Conservation (phyloP, 768 basidiomycete species). For the Phaeolepiota aurea region DNA sequence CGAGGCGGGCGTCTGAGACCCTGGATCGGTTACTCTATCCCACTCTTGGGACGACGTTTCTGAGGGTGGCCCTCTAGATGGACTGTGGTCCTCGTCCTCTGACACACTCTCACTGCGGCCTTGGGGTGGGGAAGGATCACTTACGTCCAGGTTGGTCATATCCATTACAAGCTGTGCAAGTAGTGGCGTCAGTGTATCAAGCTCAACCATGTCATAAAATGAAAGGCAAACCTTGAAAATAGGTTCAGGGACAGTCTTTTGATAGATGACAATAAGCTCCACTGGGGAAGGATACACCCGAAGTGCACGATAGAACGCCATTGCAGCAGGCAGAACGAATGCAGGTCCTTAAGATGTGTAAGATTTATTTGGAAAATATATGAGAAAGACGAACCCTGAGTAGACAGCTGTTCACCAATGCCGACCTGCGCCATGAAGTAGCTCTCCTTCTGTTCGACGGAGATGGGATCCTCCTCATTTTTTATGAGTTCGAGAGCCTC, state of each 20-base stretch:
- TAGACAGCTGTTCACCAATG: slow-evolving; percentile 77
- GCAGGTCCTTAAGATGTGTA: slow-evolving; percentile 49
- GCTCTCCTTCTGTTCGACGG: slow-evolving; percentile 72
- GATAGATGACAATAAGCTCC: slow-evolving; percentile 91
- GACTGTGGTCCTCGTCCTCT: slow-evolving; percentile 54
- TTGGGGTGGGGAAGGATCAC: slow-evolving; percentile 42
- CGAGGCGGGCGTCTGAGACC: slow-evolving; percentile 40
- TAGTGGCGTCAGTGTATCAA: slow-evolving; percentile 5
- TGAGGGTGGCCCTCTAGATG: slow-evolving; percentile 66
- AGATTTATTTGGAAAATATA: background rate
- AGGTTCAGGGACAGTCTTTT: slow-evolving; percentile 78
- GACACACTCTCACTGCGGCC: slow-evolving; percentile 24
- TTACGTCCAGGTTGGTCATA: slow-evolving; percentile 84
- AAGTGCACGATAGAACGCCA: slow-evolving; percentile 89
- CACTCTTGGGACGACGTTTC: slow-evolving; percentile 87
- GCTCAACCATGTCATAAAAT: background rate
- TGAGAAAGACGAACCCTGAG: slow-evolving; percentile 49
- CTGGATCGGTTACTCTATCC: slow-evolving; percentile 80
- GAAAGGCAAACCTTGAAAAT: slow-evolving; percentile 60
- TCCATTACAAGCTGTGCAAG: slow-evolving; percentile 47
- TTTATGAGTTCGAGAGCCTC: slow-evolving; percentile 61
- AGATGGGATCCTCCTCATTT: slow-evolving; percentile 56
- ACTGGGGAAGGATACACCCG: slow-evolving; percentile 91
- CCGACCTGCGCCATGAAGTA: slow-evolving; percentile 91
- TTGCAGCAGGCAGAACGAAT: slow-evolving; percentile 75